Evolutionary conservation across 345 rosid genomes (phyloP), one percentile per base, ranked within the genome.

Genomic region (Eucalyptus curtisii): DNA sequence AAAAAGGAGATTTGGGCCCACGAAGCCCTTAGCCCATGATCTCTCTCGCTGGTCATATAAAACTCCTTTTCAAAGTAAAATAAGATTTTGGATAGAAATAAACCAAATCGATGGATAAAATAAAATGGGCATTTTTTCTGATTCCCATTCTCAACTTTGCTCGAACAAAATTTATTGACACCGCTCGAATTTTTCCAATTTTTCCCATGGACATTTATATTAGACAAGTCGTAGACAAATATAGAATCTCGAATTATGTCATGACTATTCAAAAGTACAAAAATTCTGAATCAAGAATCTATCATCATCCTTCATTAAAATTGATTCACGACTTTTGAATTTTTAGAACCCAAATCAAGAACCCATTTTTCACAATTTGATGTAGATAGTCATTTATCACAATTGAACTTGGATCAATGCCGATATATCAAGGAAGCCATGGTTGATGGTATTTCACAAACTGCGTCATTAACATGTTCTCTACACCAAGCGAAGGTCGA

Each of bases 171-270:
- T 31, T 15, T 30, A 30, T n/a, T 3, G 7, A 31, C 79, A 37
- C 27, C 2, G 1, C 27, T 71, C 3, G 4, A 71, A 19, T 33
- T 5, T 68, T 71, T 52, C 8, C 20, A 3, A 33, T 19, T 71
- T 71, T 71, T 33, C 24, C 24, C 25, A 10, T 71, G 44, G 13
- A 33, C 24, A 1, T 16, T 12, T 16, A 17, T 4, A 33, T 33
- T 31, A 68, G 31, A 68, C 4, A 4, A 9, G 80, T 20, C 2
- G 5, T 7, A 1, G 0, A 64, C 20, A 27, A n/a, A 15, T 13
- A 30, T 3, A 20, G 57, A 52, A 52, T 1, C 57, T 52, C 1
- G 0, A 20, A 2, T 11, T 15, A 6, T 11, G n/a, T 2, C 66
- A 27, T 12, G 14, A 59, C 1, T 20, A 12, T 59, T 12, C 66